Percentiles rank a stretch among this genome's conserved stretches.
phyloP scores from a whole-genome alignment of 2,329 filamentous ascomycete genomes.

The Geosmithia putterillii region DNA sequence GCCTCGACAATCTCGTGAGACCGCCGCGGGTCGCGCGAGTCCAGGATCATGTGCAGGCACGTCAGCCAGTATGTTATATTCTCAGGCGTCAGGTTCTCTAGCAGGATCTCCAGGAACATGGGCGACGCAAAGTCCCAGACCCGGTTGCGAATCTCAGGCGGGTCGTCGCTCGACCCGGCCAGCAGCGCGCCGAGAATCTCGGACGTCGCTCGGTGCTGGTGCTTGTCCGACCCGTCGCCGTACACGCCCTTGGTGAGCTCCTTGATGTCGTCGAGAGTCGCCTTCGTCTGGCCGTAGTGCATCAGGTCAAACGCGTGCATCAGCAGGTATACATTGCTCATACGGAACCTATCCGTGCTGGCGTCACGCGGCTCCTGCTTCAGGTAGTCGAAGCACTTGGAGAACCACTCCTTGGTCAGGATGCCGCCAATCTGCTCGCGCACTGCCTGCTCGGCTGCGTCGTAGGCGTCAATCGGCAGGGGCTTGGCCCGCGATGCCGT shows the following conservation, averaged over 20 bases:
- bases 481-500: slow-evolving; percentile 66
- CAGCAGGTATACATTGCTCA: slow-evolving; percentile 75
- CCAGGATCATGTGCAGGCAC: slow-evolving; percentile 79
- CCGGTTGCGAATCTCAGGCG: slow-evolving; percentile 56
- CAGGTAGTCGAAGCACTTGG: slow-evolving; percentile 79
- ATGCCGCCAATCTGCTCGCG: slow-evolving; percentile 70
- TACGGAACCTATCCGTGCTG: slow-evolving; percentile 74
- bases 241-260: slow-evolving; percentile 67
- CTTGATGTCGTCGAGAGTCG: slow-evolving; percentile 79
- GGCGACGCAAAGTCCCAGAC: slow-evolving; percentile 89
- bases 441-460: slow-evolving; percentile 63
- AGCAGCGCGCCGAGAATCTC: slow-evolving; percentile 86
- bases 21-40: slow-evolving; percentile 80
- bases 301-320: slow-evolving; percentile 87
- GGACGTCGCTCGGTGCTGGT: slow-evolving; percentile 89
- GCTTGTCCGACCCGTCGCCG: slow-evolving; percentile 90
- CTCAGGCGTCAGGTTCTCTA: slow-evolving; percentile 87
- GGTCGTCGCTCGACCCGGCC: slow-evolving; percentile 67
- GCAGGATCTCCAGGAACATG: slow-evolving; percentile 72
- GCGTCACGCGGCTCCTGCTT: slow-evolving; percentile 90
- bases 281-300: slow-evolving; percentile 63
- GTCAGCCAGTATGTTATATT: slow-evolving; percentile 93
- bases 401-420: slow-evolving; percentile 76
- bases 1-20: slow-evolving; percentile 76
- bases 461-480: slow-evolving; percentile 56